Evolutionary conservation across 2,329 filamentous ascomycete species (phyloP).

Genomic region (Trichoderma hamatum): DNA sequence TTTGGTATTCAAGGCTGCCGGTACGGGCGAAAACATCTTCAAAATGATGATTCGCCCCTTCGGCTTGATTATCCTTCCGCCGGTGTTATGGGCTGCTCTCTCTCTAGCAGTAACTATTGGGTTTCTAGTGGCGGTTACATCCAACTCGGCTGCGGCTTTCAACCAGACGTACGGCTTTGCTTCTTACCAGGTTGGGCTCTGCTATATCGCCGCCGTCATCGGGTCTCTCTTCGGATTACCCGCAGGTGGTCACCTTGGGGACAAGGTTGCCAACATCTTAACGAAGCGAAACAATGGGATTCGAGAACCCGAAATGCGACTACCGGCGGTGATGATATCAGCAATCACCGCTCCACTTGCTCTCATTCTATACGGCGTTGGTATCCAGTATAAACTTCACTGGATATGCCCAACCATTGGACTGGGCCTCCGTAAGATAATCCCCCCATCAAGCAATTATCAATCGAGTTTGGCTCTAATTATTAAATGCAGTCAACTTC

Average conservation of each 20-base stretch:
- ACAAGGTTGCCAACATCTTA: slow-evolving; percentile 52
- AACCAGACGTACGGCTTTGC: slow-evolving; percentile 47
- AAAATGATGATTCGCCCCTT: slow-evolving; percentile 55
- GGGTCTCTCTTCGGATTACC: slow-evolving; percentile 54
- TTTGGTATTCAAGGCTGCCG: slow-evolving; percentile 44
- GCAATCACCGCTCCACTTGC: slow-evolving; percentile 53
- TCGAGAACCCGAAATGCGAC: slow-evolving; percentile 62
- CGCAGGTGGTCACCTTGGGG: slow-evolving; percentile 52
- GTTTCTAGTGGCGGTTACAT: slow-evolving; percentile 58
- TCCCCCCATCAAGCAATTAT: not conserved
- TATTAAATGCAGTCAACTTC: slow-evolving; percentile 51
- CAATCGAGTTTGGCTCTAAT: not conserved
- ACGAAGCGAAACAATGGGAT: slow-evolving; percentile 58
- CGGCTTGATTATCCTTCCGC: slow-evolving; percentile 53
- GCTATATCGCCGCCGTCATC: slow-evolving; percentile 53
- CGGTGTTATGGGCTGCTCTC: slow-evolving; percentile 58
- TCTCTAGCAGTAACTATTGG: slow-evolving; percentile 59
- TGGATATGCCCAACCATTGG: slow-evolving; percentile 62
- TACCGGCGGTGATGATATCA: slow-evolving; percentile 56
- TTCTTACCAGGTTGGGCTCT: slow-evolving; percentile 53
- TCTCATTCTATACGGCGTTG: slow-evolving; percentile 51
- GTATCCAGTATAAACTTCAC: slow-evolving; percentile 50
- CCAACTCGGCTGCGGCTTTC: slow-evolving; percentile 54
- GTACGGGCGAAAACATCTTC: slow-evolving; percentile 51
- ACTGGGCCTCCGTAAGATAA: slow-evolving; percentile 52